phyloP scores from a whole-genome alignment of 345 rosid genomes.

The Luvunga scandens region DNA sequence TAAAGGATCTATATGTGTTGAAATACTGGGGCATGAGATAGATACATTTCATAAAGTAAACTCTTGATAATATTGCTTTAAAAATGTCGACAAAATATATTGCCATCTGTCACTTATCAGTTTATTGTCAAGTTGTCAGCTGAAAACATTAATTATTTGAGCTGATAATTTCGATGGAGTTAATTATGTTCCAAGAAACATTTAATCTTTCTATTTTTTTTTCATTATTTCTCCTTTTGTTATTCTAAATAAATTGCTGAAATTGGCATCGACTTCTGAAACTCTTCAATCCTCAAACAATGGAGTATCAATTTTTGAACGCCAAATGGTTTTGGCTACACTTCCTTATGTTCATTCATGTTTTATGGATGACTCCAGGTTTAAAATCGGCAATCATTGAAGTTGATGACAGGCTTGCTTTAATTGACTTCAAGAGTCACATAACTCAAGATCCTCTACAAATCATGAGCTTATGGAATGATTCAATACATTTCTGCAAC shows the following conservation, averaged over 20 bases:
- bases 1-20: background rate
- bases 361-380: background rate
- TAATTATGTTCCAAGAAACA: background rate
- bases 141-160: background rate
- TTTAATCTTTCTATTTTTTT: background rate
- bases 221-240: background rate
- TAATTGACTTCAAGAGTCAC: background rate
- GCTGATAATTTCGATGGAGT: background rate
- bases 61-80: background rate
- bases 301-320: background rate
- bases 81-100: background rate
- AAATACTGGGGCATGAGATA: background rate
- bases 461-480: constrained; percentile 1
- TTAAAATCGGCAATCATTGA: background rate
- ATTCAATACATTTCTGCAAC: background rate
- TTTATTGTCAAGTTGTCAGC: background rate
- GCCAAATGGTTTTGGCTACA: background rate
- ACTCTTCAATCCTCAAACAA: background rate
- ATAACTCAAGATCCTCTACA: background rate
- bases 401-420: background rate
- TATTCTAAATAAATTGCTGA: background rate
- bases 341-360: background rate
- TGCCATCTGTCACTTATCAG: background rate
- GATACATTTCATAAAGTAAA: background rate
- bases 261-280: background rate